Evolutionary conservation across 2,329 filamentous ascomycete species (phyloP).

Genomic region (Monosporascus cannonballus): DNA sequence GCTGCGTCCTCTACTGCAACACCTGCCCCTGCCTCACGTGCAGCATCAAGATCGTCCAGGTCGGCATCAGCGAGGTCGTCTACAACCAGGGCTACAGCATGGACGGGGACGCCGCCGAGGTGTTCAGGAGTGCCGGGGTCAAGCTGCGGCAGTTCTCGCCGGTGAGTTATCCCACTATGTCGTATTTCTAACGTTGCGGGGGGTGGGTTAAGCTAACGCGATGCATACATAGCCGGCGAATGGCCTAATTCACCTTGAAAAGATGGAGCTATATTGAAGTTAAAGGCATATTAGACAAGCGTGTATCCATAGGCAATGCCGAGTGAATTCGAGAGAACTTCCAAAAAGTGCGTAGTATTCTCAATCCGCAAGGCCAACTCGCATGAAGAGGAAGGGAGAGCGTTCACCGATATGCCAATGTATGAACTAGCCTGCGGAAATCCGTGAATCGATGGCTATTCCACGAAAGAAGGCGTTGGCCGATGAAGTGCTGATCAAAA

Average conservation of each 20-base stretch:
- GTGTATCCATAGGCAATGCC: background rate
- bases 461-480: background rate
- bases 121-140: slow-evolving; percentile 80
- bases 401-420: background rate
- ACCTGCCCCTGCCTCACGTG: slow-evolving; percentile 97
- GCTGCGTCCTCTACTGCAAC: slow-evolving; percentile 83
- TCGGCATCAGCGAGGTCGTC: slow-evolving; percentile 92
- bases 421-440: background rate
- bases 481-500: slow-evolving; percentile 5
- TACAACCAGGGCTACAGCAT: slow-evolving; percentile 94
- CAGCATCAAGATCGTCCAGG: slow-evolving; percentile 97
- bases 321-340: too few species aligned
- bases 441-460: background rate
- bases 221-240: slow-evolving; percentile 39
- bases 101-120: slow-evolving; percentile 75
- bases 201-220: slow-evolving; percentile 1
- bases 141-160: slow-evolving; percentile 81
- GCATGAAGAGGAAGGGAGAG: background rate
- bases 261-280: slow-evolving; percentile 14
- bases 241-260: slow-evolving; percentile 48
- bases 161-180: slow-evolving; percentile 42
- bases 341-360: too few species aligned
- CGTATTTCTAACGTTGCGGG: slow-evolving; percentile 1
- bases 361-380: too few species aligned
- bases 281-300: background rate